Evolutionary conservation across 2,329 filamentous ascomycete species (phyloP).

Genomic region (Teratosphaeria gauchensis): DNA sequence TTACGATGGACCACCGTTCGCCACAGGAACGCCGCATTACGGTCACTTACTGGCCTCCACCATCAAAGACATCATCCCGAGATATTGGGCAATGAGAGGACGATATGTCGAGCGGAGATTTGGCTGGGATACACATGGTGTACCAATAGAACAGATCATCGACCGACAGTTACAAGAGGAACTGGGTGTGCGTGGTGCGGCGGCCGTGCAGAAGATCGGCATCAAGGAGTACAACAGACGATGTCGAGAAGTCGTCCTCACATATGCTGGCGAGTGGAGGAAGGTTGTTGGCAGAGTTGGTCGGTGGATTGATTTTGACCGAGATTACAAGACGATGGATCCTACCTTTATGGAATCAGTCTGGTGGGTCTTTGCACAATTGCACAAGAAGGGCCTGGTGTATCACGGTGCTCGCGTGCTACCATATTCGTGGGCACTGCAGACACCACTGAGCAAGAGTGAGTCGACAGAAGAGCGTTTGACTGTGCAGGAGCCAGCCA

Average conservation of each 20-base stretch:
- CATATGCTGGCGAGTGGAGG: conserved; percentile 79
- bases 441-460: conserved; percentile 84
- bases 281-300: conserved; percentile 78
- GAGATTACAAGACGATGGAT: conserved; percentile 98
- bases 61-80: conserved; percentile 92
- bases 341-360: conserved; percentile 89
- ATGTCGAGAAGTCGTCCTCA: conserved; percentile 88
- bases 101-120: conserved; percentile 86
- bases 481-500: conserved; percentile 79
- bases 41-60: conserved; percentile 80
- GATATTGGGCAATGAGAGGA: conserved; percentile 97
- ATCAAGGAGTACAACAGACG: conserved; percentile 85
- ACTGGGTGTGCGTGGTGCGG: conserved; percentile 75
- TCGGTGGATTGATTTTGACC: conserved; percentile 96
- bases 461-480: conserved; percentile 94
- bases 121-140: conserved; percentile 90
- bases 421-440: conserved; percentile 87
- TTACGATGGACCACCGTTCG: conserved; percentile 60
- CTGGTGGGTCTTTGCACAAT: conserved; percentile 94
- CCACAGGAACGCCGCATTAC: conserved; percentile 54
- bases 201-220: conserved; percentile 77
- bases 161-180: conserved; percentile 62
- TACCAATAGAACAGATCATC: conserved; percentile 94
- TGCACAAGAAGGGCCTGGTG: conserved; percentile 81
- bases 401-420: conserved; percentile 89